phyloP scores from a whole-genome alignment of 306 rosid species.

The Lathyrus sativus region DNA sequence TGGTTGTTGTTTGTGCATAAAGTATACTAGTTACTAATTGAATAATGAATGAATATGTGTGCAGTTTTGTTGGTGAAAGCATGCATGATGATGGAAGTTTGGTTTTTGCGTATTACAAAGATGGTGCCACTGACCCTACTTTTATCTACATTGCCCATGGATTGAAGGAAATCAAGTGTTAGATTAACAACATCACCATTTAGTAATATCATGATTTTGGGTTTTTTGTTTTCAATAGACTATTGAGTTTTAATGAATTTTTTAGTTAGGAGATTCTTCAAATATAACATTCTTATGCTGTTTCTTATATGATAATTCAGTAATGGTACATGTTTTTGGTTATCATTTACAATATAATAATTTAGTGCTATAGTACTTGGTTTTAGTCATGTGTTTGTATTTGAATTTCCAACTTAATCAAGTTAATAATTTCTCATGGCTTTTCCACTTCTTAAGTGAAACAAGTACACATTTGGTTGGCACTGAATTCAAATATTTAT shows the following conservation, averaged over 20 bases:
- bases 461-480: too few relatives aligned
- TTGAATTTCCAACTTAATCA: neutral
- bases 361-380: neutral
- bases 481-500: too few relatives aligned
- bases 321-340: neutral
- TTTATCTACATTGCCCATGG: constrained; percentile 73
- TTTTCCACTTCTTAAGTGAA: too few relatives aligned
- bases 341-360: too few relatives aligned
- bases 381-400: neutral
- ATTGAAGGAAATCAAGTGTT: constrained; percentile 95
- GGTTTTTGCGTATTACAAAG: too few relatives aligned
- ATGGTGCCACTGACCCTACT: constrained; percentile 90
- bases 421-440: neutral
- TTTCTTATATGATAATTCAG: neutral
- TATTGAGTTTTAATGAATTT: neutral
- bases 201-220: neutral
- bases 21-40: constrained; percentile 2
- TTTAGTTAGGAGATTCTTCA: neutral
- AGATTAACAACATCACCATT: neutral
- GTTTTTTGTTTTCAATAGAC: constrained; percentile 2
- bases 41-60: neutral
- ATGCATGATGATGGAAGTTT: constrained; percentile 73
- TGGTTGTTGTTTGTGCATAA: constrained; percentile 6
- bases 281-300: neutral
- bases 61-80: constrained; percentile 96